Evolutionary conservation across 805 yeast species (phyloP).

Genomic region (Starmera amethionina): DNA sequence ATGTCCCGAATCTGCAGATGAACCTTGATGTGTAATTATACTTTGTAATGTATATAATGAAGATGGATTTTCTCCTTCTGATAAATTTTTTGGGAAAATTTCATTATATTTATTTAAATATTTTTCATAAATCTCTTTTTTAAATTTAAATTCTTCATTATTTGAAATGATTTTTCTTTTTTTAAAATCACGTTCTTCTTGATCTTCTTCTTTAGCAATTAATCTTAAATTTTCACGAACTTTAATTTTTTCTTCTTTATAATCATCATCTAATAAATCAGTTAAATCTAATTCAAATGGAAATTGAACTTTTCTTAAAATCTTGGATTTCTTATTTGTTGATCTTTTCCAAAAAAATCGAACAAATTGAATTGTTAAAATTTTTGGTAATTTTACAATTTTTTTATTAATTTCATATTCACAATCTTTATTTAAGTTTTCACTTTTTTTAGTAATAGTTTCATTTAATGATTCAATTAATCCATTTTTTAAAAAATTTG

Average conservation of each 20-base stretch:
- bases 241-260: slow-evolving; percentile 54
- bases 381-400: slow-evolving; percentile 76
- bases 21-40: slow-evolving; percentile 87
- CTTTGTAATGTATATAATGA: slow-evolving; percentile 79
- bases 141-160: slow-evolving; percentile 40
- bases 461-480: slow-evolving; percentile 66
- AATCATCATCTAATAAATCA: slow-evolving; percentile 75
- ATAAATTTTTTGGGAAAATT: slow-evolving; percentile 36
- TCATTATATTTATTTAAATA: slow-evolving; percentile 36
- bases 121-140: slow-evolving; percentile 39
- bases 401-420: slow-evolving; percentile 47
- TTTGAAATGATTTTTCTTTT: slow-evolving; percentile 39
- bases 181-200: slow-evolving; percentile 62
- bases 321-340: slow-evolving; percentile 83
- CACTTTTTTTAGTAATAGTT: slow-evolving; percentile 66
- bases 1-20: slow-evolving; percentile 95
- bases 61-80: slow-evolving; percentile 69
- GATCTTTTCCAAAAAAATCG: slow-evolving; percentile 96
- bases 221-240: slow-evolving; percentile 70
- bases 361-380: slow-evolving; percentile 83
- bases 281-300: slow-evolving; percentile 88
- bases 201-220: slow-evolving; percentile 65
- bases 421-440: slow-evolving; percentile 61
- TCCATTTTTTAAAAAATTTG: slow-evolving; percentile 87
- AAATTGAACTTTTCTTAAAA: slow-evolving; percentile 86